Evolutionary conservation across 129 eudicot species (phyloP).

Genomic region (Mikania micrantha): DNA sequence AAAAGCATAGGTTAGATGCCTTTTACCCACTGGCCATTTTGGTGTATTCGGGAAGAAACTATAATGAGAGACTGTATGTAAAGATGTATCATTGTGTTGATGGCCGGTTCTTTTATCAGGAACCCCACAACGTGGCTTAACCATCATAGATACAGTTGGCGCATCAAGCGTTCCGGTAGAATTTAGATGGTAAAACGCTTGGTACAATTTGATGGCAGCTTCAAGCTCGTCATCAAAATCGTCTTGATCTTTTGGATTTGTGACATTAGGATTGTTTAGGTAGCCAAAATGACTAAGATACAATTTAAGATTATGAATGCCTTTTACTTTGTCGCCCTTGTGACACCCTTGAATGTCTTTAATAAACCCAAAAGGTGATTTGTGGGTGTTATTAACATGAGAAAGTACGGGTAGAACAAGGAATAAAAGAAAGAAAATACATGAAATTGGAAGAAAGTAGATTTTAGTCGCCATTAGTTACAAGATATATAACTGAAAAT

Average conservation of each 20-base stretch:
- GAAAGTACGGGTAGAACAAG: not conserved
- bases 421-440: constrained; percentile 5
- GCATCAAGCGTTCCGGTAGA: constrained; percentile 22
- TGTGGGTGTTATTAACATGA: not conserved
- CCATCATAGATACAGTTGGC: constrained; percentile 21
- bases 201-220: constrained; percentile 29
- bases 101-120: constrained; percentile 24
- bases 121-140: constrained; percentile 31
- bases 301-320: constrained; percentile 3
- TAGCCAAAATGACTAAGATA: constrained; percentile 30
- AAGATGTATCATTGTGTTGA: not conserved
- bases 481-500: too few species aligned
- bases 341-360: constrained; percentile 18
- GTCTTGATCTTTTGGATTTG: constrained; percentile 11
- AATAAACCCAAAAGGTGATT: constrained; percentile 20
- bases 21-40: constrained; percentile 17
- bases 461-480: constrained; percentile 10
- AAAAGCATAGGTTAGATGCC: constrained; percentile 21
- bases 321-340: constrained; percentile 18
- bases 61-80: constrained; percentile 23
- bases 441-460: constrained; percentile 1
- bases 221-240: constrained; percentile 27
- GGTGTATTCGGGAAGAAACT: not conserved
- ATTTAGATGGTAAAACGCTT: constrained; percentile 24
- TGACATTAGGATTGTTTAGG: constrained; percentile 9